Percentiles rank a stretch among this genome's conserved stretches.
phyloP scores from a whole-genome alignment of 768 basidiomycete genomes.

The Cystobasidium onofrii region DNA sequence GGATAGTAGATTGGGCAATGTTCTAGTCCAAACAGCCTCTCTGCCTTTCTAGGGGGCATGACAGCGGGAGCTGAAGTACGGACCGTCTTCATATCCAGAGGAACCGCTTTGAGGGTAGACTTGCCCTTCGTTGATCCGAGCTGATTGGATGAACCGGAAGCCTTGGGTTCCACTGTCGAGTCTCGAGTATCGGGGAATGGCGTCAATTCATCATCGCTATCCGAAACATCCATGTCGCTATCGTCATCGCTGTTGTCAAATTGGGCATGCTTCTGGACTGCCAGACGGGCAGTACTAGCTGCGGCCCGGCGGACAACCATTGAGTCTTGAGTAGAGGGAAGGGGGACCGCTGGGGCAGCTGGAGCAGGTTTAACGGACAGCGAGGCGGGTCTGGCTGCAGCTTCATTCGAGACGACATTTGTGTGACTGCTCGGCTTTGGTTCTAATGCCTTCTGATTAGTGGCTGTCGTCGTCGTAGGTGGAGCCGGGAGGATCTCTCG shows the following conservation, averaged over 20 bases:
- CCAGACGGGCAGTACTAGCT: not conserved
- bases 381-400: not conserved
- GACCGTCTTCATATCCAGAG: conserved; percentile 40
- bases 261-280: not conserved
- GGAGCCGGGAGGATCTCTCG: not conserved
- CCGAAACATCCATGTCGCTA: not conserved
- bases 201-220: not conserved
- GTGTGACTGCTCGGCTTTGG: not conserved
- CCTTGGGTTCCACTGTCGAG: not conserved
- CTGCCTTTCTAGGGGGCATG: conserved; percentile 28
- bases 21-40: conserved; percentile 68
- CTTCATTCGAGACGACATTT: not conserved
- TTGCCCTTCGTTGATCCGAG: not conserved
- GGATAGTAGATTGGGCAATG: conserved; percentile 88
- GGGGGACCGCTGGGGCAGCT: not conserved
- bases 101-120: conserved; percentile 8
- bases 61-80: conserved; percentile 37
- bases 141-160: not conserved
- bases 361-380: not conserved
- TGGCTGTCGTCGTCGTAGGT: not conserved
- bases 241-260: not conserved
- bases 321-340: not conserved
- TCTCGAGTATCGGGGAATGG: not conserved
- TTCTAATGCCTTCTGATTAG: not conserved
- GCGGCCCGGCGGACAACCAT: not conserved